Evolutionary conservation across 23 red algal genomes (phyloP).

Genomic region (Chondrus crispus): DNA sequence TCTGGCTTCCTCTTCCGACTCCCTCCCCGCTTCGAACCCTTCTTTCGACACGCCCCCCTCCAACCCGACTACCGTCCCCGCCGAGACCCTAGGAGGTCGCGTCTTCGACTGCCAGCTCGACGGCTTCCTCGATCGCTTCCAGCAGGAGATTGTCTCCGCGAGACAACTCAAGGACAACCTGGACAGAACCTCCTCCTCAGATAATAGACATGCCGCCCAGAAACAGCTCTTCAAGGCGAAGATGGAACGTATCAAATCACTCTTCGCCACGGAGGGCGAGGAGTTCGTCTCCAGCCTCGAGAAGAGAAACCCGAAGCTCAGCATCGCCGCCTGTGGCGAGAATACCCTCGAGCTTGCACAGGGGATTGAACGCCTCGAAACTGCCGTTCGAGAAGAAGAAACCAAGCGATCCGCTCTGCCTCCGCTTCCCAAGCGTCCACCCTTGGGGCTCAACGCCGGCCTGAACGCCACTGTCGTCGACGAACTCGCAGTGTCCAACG

Average conservation of each 20-base stretch:
- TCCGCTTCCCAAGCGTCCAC: neutral
- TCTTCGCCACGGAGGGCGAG: conserved; percentile 56
- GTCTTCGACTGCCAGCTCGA: conserved; percentile 54
- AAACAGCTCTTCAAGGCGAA: conserved; percentile 42
- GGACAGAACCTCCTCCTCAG: neutral
- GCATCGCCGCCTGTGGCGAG: conserved; percentile 40
- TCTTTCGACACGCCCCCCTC: neutral
- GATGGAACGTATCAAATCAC: conserved; percentile 39
- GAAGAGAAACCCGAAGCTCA: conserved; percentile 46
- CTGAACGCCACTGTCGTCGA: neutral
- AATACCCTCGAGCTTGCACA: conserved; percentile 61
- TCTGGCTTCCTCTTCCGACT: conserved; percentile 6
- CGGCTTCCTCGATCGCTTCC: conserved; percentile 57
- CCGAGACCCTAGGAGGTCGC: conserved; percentile 12
- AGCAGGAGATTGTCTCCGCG: conserved; percentile 37
- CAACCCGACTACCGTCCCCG: neutral
- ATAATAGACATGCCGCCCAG: neutral
- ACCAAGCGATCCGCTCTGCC: conserved; percentile 4
- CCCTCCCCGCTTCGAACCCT: neutral
- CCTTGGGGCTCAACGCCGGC: neutral
- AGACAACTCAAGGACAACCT: conserved; percentile 39
- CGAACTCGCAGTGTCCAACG: neutral
- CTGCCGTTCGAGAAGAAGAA: conserved; percentile 41
- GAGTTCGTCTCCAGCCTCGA: conserved; percentile 34
- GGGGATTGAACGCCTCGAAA: conserved; percentile 53